Conservation (phyloP, 2,329 filamentous ascomycete species). For the Fusarium ramigenum region DNA sequence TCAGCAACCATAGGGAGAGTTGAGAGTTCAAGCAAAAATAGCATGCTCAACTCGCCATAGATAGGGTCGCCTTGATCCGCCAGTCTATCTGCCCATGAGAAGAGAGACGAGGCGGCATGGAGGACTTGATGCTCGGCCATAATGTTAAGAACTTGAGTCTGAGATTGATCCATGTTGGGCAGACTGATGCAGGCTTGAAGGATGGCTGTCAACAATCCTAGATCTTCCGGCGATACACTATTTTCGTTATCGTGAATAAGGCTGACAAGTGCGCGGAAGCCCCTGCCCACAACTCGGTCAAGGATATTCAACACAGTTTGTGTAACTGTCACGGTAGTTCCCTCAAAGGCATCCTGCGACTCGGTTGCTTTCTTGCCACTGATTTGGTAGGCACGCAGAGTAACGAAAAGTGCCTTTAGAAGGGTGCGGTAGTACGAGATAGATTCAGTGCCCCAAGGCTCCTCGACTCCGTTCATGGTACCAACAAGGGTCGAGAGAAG, state of each 20-base stretch:
- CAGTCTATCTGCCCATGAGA: constrained; percentile 91
- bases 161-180: constrained; percentile 76
- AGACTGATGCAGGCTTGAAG: constrained; percentile 85
- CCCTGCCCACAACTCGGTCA: constrained; percentile 79
- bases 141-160: constrained; percentile 75
- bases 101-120: constrained; percentile 85
- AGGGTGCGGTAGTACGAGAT: constrained; percentile 82
- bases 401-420: constrained; percentile 85
- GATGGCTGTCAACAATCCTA: constrained; percentile 87
- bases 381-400: constrained; percentile 72
- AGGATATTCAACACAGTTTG: constrained; percentile 81
- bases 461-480: constrained; percentile 63
- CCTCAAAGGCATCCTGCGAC: constrained; percentile 47
- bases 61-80: constrained; percentile 82
- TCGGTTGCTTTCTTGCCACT: constrained; percentile 46
- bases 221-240: constrained; percentile 74
- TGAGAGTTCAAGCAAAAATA: constrained; percentile 89
- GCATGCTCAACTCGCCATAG: constrained; percentile 90
- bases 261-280: constrained; percentile 82
- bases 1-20: constrained; percentile 84
- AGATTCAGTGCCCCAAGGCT: constrained; percentile 62
- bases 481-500: constrained; percentile 61
- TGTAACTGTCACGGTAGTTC: constrained; percentile 56
- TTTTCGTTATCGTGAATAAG: constrained; percentile 81
- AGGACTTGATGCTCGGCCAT: constrained; percentile 77